Evolutionary conservation across 2,329 filamentous ascomycete species (phyloP).

Genomic region (Aureobasidium musti): DNA sequence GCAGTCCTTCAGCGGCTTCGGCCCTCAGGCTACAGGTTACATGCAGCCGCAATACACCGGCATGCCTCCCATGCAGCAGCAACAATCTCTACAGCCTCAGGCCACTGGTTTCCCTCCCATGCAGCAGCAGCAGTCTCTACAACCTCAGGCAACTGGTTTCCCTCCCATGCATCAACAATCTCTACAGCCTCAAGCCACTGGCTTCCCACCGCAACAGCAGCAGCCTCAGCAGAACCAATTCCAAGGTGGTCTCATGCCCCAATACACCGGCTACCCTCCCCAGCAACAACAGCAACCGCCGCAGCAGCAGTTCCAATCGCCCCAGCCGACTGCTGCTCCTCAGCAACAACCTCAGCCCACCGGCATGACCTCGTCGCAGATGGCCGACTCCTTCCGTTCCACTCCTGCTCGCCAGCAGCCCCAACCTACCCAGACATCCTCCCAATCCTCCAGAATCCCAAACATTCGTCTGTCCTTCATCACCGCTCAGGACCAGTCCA

Average conservation of each 20-base stretch:
- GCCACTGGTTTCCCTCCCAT: conserved; percentile 39
- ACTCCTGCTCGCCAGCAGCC: conserved; percentile 58
- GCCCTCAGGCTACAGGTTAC: conserved; percentile 58
- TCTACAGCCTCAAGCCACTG: conserved; percentile 43
- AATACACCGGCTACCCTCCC: conserved; percentile 54
- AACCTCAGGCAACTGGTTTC: conserved; percentile 42
- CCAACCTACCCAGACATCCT: conserved; percentile 61
- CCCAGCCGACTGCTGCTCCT: conserved; percentile 36
- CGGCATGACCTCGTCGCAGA: conserved; percentile 64
- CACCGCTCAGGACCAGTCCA: conserved; percentile 88
- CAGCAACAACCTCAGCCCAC: conserved; percentile 61
- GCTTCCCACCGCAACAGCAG: conserved; percentile 39
- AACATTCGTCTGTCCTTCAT: conserved; percentile 96
- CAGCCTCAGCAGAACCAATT: conserved; percentile 35
- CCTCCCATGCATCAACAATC: conserved; percentile 47
- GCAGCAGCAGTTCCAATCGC: conserved; percentile 51
- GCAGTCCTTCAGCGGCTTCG: conserved; percentile 45
- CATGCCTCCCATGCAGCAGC: conserved; percentile 31
- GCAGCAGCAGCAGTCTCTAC: conserved; percentile 52
- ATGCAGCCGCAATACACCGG: conserved; percentile 70
- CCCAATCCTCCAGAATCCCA: conserved; percentile 75
- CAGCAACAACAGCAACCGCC: conserved; percentile 39
- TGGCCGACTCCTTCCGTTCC: conserved; percentile 63
- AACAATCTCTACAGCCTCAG: conserved; percentile 42
- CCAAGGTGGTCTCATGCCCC: conserved; percentile 41